A percentile compares a stretch with the other conserved stretches of the same genome.
Conservation (phyloP, 345 rosid genomes). For the Corymbia maculata region DNA sequence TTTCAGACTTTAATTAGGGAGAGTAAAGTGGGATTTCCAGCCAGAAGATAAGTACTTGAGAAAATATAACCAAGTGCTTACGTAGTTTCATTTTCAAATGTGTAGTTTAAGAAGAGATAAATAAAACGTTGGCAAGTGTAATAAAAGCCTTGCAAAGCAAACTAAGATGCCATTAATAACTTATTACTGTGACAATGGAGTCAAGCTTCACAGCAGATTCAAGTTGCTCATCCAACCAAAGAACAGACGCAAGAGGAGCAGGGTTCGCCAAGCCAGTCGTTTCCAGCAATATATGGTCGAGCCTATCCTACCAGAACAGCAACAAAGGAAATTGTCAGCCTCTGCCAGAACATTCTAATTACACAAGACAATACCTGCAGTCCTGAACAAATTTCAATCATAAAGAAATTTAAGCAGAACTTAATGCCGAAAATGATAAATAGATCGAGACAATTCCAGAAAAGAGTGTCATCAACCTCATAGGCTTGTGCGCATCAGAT, state of each 20-base stretch:
- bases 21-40: not conserved
- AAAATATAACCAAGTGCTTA: not conserved
- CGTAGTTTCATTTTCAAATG: not conserved
- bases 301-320: slow-evolving; percentile 23
- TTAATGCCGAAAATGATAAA: not conserved
- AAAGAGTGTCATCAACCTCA: not conserved
- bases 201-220: slow-evolving; percentile 89
- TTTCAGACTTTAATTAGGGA: not conserved
- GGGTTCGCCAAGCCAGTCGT: slow-evolving; percentile 99
- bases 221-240: slow-evolving; percentile 94
- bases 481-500: not conserved
- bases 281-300: slow-evolving; percentile 90
- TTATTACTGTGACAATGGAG: slow-evolving; percentile 72
- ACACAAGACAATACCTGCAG: not conserved
- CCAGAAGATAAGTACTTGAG: not conserved
- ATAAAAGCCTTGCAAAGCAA: not conserved
- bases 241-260: slow-evolving; percentile 86
- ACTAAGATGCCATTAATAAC: not conserved
- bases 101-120: not conserved
- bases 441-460: not conserved
- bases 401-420: not conserved
- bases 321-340: not conserved
- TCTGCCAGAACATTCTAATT: not conserved
- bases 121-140: not conserved
- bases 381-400: not conserved